Evolutionary conservation across 768 basidiomycete genomes (phyloP).

Genomic region (Pisolithus tinctorius): DNA sequence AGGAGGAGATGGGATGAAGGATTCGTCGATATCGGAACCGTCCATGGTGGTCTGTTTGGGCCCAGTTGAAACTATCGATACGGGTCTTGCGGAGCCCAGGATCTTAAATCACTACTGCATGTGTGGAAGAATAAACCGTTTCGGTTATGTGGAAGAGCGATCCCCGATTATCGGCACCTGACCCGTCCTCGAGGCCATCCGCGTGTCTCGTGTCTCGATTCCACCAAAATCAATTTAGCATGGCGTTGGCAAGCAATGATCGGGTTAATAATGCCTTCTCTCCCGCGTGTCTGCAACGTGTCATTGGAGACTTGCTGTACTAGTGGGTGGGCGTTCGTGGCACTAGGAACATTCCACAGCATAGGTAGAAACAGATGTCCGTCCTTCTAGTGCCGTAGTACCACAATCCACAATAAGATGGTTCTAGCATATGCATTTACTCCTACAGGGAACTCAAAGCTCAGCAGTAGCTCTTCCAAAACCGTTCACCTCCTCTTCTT

Average conservation of each 20-base stretch:
- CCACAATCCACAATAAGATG: too few species aligned
- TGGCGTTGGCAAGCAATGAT: constrained; percentile 12
- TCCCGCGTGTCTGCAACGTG: constrained; percentile 20
- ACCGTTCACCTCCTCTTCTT: constrained; percentile 30
- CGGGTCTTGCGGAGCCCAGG: constrained; percentile 5
- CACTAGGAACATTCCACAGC: constrained; percentile 4
- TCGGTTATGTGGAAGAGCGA: neutral
- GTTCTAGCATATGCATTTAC: too few species aligned
- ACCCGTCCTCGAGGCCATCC: constrained; percentile 9
- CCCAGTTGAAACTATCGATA: neutral
- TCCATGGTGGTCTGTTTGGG: constrained; percentile 15
- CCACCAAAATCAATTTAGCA: neutral
- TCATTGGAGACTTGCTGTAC: constrained; percentile 7
- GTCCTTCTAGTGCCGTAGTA: neutral
- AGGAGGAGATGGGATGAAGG: constrained; percentile 4
- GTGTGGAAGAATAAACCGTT: neutral
- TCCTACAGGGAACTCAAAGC: constrained; percentile 27
- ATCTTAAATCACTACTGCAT: neutral
- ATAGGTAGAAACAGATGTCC: neutral
- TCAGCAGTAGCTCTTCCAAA: constrained; percentile 32
- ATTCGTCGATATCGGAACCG: constrained; percentile 23
- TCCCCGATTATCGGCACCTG: constrained; percentile 4
- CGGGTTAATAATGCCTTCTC: constrained; percentile 9
- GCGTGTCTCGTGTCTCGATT: constrained; percentile 1
- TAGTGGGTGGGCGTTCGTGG: neutral